A percentile compares a stretch with the other conserved stretches of the same genome.
Evolutionary conservation across 2,329 filamentous ascomycete genomes (phyloP).

Genomic region (Ceratocystiopsis sp.): DNA sequence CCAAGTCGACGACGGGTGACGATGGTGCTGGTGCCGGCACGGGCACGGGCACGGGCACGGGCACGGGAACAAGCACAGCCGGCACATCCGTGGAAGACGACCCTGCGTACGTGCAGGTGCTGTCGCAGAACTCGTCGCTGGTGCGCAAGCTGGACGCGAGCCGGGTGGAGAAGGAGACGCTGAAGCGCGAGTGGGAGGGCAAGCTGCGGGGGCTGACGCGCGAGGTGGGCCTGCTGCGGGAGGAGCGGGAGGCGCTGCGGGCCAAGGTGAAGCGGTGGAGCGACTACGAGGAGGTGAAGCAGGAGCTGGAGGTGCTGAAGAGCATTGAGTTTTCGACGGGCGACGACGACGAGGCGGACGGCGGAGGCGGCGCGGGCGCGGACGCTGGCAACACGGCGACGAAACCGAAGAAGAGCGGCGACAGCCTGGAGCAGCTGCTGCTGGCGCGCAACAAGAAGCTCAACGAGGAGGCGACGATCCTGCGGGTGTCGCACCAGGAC

Average conservation of each 20-base stretch:
- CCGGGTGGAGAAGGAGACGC: constrained; percentile 66
- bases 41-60: too few species aligned
- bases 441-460: constrained; percentile 93
- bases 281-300: constrained; percentile 92
- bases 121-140: constrained; percentile 84
- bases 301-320: constrained; percentile 90
- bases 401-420: constrained; percentile 45
- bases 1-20: constrained; percentile 54
- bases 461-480: constrained; percentile 77
- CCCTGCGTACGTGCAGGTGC: constrained; percentile 69
- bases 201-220: constrained; percentile 66
- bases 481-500: constrained; percentile 88
- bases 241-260: constrained; percentile 67
- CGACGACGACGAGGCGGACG: constrained; percentile 51
- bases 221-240: constrained; percentile 54
- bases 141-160: constrained; percentile 74
- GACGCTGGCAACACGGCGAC: constrained; percentile 15
- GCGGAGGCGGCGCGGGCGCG: constrained; percentile 18
- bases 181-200: constrained; percentile 59
- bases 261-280: constrained; percentile 73
- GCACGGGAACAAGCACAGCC: constrained; percentile 14
- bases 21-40: too few species aligned
- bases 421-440: constrained; percentile 79
- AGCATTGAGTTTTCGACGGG: constrained; percentile 94
- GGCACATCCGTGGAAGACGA: constrained; percentile 59